Percentiles rank a stretch among this genome's conserved stretches.
These are phyloP conservation scores for Candida suzukii DNA, from an alignment of 805 yeast species.

Conservation along the genomic window DNA sequence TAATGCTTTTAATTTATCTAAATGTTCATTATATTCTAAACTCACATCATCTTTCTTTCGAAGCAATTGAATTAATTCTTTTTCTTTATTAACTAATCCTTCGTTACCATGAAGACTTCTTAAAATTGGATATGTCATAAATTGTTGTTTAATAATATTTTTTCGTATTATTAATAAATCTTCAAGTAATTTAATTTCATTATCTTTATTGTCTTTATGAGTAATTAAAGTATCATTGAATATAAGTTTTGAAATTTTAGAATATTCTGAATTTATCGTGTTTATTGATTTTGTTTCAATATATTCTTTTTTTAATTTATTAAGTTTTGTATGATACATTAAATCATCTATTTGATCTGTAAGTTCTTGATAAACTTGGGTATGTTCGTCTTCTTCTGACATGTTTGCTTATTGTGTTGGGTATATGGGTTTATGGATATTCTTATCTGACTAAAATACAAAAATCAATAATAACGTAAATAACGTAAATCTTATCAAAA, in stretches of 20 bases:
- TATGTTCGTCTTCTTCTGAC: constrained; percentile 20
- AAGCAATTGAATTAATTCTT: not conserved
- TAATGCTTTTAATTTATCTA: not conserved
- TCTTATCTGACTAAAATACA: too few species aligned
- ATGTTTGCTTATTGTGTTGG: too few species aligned
- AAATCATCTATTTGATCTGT: constrained; percentile 26
- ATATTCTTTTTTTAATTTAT: not conserved
- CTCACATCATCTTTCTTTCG: constrained; percentile 2
- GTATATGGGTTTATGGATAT: too few species aligned
- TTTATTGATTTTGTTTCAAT: not conserved
- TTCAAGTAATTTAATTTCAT: constrained; percentile 3
- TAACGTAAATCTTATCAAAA: too few species aligned
- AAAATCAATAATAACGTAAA: too few species aligned
- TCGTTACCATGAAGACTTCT: constrained; percentile 4
- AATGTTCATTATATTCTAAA: not conserved
- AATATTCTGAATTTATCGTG: not conserved
- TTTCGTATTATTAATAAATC: constrained; percentile 3
- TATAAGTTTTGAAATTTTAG: not conserved
- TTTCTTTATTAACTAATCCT: constrained; percentile 1
- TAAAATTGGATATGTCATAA: constrained; percentile 8
- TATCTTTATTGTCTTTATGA: not conserved
- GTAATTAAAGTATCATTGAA: not conserved
- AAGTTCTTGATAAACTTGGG: constrained; percentile 24
- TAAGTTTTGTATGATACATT: constrained; percentile 5
- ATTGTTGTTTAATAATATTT: constrained; percentile 5